Percentiles rank a stretch among this genome's conserved stretches.
phyloP scores from a whole-genome alignment of 768 basidiomycete genomes.

The Mycena kentingensis region DNA sequence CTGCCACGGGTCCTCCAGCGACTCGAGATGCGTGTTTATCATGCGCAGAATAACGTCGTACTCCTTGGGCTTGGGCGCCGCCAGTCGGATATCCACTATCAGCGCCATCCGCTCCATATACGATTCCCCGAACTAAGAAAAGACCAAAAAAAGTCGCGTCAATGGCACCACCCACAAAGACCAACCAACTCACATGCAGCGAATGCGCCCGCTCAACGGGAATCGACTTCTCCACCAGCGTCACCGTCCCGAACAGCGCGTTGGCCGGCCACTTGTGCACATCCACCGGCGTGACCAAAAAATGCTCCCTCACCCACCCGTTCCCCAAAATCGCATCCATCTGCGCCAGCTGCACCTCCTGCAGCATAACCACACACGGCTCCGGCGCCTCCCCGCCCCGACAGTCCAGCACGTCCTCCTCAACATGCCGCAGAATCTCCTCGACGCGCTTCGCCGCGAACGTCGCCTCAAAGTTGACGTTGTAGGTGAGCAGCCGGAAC shows the following conservation, averaged over 20 bases:
- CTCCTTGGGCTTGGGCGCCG: conserved; percentile 32
- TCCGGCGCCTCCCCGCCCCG: conserved; percentile 47
- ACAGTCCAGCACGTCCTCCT: conserved; percentile 52
- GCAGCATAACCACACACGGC: conserved; percentile 67
- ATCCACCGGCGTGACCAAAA: conserved; percentile 57
- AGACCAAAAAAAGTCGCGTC: not conserved
- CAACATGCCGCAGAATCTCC: conserved; percentile 55
- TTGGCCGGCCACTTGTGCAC: conserved; percentile 54
- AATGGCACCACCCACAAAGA: conserved; percentile 28
- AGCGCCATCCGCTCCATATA: conserved; percentile 56
- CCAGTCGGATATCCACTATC: conserved; percentile 56
- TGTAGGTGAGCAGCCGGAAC: conserved; percentile 71
- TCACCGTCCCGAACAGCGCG: conserved; percentile 65
- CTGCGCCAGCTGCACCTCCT: conserved; percentile 57
- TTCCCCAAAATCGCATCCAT: conserved; percentile 53
- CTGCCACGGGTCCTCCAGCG: conserved; percentile 45
- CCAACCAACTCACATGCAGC: conserved; percentile 33
- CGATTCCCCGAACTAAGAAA: conserved; percentile 47
- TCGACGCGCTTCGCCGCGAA: conserved; percentile 45
- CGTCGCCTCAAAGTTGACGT: conserved; percentile 53
- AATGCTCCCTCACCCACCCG: conserved; percentile 64
- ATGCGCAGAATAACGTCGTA: conserved; percentile 54
- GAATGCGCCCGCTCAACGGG: conserved; percentile 36
- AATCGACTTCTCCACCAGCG: conserved; percentile 61
- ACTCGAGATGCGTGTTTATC: conserved; percentile 78